Conservation (phyloP, 2,329 filamentous ascomycete species). For the Clarireedia monteithiana region DNA sequence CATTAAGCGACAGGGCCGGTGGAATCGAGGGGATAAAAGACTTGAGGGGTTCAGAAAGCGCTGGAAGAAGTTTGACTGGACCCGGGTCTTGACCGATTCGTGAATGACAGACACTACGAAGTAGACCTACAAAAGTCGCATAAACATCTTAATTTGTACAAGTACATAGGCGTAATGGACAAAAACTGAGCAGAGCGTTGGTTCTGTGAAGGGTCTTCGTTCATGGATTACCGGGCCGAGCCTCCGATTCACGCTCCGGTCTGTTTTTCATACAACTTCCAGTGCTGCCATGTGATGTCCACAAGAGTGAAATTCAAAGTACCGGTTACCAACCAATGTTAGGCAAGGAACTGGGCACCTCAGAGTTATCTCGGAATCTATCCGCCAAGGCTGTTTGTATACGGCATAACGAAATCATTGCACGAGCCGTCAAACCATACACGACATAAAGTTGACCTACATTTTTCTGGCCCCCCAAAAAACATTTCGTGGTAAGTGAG, state of each 20-base stretch:
- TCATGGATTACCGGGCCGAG: not conserved
- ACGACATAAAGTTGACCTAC: not conserved
- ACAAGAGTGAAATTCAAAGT: not conserved
- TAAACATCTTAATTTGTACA: not conserved
- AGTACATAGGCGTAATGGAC: not conserved
- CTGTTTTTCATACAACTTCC: not conserved
- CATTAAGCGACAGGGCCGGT: conserved; percentile 84
- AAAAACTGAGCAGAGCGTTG: not conserved
- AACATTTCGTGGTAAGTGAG: not conserved
- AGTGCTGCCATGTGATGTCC: not conserved
- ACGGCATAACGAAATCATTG: not conserved
- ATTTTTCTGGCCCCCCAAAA: not conserved
- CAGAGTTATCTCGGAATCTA: not conserved
- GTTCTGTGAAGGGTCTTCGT: not conserved
- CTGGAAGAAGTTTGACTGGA: conserved; percentile 74
- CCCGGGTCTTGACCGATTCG: conserved; percentile 41
- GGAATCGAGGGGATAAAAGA: conserved; percentile 56
- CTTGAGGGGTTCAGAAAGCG: conserved; percentile 72
- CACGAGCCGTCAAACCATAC: not conserved
- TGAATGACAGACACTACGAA: not conserved
- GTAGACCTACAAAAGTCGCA: not conserved
- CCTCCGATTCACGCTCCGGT: not conserved
- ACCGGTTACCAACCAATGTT: not conserved
- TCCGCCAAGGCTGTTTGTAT: not conserved
- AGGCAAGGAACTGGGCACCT: not conserved